These are phyloP conservation scores for Sclerotiophoma versabilis DNA, from an alignment of 2,329 filamentous ascomycete genomes.

Conservation along the genomic window DNA sequence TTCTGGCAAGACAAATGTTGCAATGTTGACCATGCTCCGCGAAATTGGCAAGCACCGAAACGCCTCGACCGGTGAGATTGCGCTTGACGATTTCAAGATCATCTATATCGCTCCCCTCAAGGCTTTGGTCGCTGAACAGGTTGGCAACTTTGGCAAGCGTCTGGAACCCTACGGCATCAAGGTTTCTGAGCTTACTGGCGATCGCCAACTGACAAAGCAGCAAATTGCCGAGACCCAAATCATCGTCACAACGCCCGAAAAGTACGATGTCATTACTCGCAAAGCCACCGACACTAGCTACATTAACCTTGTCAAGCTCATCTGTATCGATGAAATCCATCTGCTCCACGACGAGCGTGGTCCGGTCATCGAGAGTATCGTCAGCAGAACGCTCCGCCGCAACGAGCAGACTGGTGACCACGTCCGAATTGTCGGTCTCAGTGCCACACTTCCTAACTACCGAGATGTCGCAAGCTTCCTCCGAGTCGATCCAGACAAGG, in stretches of 20 bases:
- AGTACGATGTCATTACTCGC: conserved; percentile 98
- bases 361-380: conserved; percentile 95
- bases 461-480: conserved; percentile 95
- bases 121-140: conserved; percentile 95
- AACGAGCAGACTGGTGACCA: conserved; percentile 94
- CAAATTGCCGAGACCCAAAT: conserved; percentile 98
- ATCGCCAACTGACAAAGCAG: conserved; percentile 97
- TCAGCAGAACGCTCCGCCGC: conserved; percentile 89
- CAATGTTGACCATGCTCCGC: conserved; percentile 94
- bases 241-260: conserved; percentile 97
- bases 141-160: conserved; percentile 94
- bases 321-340: conserved; percentile 98
- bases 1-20: conserved; percentile 97
- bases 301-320: conserved; percentile 92
- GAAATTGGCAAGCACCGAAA: conserved; percentile 97
- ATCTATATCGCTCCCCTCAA: conserved; percentile 97
- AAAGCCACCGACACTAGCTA: conserved; percentile 97
- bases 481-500: conserved; percentile 83
- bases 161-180: conserved; percentile 89
- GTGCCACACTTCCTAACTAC: conserved; percentile 95
- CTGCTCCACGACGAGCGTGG: conserved; percentile 96
- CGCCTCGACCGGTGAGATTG: conserved; percentile 87
- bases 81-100: conserved; percentile 97
- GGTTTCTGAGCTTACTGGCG: conserved; percentile 95
- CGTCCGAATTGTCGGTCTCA: conserved; percentile 89